These are phyloP conservation scores for Elaphomyces granulatus DNA, from an alignment of 495 filamentous ascomycete genomes.

Conservation along the genomic window DNA sequence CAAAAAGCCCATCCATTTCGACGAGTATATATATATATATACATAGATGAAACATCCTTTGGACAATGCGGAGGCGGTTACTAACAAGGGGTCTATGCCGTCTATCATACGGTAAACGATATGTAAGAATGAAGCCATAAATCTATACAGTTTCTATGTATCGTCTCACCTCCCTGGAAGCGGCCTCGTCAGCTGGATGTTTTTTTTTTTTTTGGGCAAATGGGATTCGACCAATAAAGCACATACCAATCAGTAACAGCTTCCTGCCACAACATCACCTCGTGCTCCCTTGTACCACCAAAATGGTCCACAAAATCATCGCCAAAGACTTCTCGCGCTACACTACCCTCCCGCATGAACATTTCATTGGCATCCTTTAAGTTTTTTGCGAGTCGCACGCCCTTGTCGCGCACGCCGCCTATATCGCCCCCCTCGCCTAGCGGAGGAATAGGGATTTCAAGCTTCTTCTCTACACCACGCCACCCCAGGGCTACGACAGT, in stretches of 20 bases:
- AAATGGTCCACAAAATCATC: constrained; percentile 94
- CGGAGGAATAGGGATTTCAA: constrained; percentile 69
- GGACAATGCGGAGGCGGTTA: too few species aligned
- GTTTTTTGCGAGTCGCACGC: constrained; percentile 52
- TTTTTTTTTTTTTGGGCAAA: too few species aligned
- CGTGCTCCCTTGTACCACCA: constrained; percentile 84
- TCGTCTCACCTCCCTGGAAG: constrained; percentile 32
- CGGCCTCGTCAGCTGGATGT: too few species aligned
- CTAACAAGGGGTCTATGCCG: too few species aligned
- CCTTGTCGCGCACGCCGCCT: constrained; percentile 44
- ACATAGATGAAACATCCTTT: too few species aligned
- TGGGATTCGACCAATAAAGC: constrained; percentile 1
- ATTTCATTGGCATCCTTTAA: constrained; percentile 65
- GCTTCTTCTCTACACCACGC: constrained; percentile 79
- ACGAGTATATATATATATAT: too few species aligned
- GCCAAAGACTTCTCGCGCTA: constrained; percentile 84
- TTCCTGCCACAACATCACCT: constrained; percentile 84
- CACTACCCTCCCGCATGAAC: constrained; percentile 60
- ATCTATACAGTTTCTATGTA: constrained; percentile 40
- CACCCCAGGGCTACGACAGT: constrained; percentile 76
- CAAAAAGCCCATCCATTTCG: not conserved
- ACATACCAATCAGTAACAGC: constrained; percentile 86
- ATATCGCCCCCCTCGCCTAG: constrained; percentile 64
- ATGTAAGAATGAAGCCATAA: too few species aligned
- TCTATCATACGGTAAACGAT: too few species aligned